Evolutionary conservation across 2,329 filamentous ascomycete genomes (phyloP), one percentile per base, ranked within the genome.

Genomic region (Allantophomopsis lycopodina): DNA sequence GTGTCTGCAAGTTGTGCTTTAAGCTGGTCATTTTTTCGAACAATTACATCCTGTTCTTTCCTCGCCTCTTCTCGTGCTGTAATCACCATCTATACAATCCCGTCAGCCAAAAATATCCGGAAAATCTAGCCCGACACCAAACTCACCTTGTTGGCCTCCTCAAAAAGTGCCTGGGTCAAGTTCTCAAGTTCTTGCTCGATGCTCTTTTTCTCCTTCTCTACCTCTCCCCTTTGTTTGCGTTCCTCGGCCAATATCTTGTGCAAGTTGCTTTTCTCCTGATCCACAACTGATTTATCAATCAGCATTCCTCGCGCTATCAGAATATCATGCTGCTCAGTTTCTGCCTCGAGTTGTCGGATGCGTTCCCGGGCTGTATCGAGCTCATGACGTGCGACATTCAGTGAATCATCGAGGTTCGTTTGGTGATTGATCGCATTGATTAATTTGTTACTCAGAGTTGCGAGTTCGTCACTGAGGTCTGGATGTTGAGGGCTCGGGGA

Each of bases 381-480:
- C 55, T 96, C 87, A 56, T 88, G 80, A 31, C 87, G 76, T 13
- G 87, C 83, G 38, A 77, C 78, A 37, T 85, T 81, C 14, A 98
- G 68, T 10, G 77, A 83, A 59, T 98, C 91, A 59, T 96, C 91
- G 35, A 98, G 71, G 16, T 74, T 79, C 7, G 88, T 95, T 60
- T 95, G 88, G 59, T 94, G 83, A 57, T 98, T 98, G 61, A 98
- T 95, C 35, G 91, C 89, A 55, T 91, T 89, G 51, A 98, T 89
- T 46, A 98, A 76, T 60, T 98, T 98, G 37, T 87, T 89, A 61
- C 87, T 96, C 23, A 98, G 68, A 6, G 84, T 78, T 7, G 89
- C 84, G 20, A 98, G 85, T 60, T 96, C 91, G 42, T 73, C 65
- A 47, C 69, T 69, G 16, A 77, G 61, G 41, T 75, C 73, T 5